Conservation (phyloP, 495 filamentous ascomycete species). For the Trichocladium uniseriatum region DNA sequence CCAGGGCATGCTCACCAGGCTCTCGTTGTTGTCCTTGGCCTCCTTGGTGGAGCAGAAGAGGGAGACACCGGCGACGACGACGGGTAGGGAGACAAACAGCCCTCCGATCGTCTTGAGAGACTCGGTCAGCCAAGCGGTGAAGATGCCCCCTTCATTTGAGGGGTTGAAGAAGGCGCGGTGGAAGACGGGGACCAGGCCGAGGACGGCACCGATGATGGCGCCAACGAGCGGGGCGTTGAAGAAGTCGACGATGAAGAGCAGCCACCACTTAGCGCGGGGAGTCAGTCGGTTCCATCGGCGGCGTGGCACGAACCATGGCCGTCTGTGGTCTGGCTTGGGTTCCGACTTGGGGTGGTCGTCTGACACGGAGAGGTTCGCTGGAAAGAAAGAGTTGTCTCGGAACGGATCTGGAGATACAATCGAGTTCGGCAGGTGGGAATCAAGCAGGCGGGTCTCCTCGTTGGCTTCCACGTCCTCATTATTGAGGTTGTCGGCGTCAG, state of each 20-base stretch:
- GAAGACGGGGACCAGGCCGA: constrained; percentile 55
- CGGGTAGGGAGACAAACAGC: constrained; percentile 62
- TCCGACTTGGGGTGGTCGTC: not conserved
- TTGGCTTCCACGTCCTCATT: constrained; percentile 4
- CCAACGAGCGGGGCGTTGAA: constrained; percentile 61
- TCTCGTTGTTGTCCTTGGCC: constrained; percentile 19
- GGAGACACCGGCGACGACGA: constrained; percentile 65
- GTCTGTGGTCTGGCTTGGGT: constrained; percentile 12
- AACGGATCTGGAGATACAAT: not conserved
- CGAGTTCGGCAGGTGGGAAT: not conserved
- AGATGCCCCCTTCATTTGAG: constrained; percentile 55
- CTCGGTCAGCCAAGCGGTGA: constrained; percentile 62
- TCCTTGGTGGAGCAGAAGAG: constrained; percentile 43
- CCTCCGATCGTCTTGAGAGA: constrained; percentile 57
- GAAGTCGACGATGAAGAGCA: constrained; percentile 41
- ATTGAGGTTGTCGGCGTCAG: not conserved
- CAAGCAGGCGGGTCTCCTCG: constrained; percentile 17
- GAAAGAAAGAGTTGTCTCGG: constrained; percentile 1
- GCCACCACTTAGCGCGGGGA: constrained; percentile 19
- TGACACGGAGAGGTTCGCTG: not conserved
- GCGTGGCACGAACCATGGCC: constrained; percentile 14
- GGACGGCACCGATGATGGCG: constrained; percentile 48
- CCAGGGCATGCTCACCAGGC: constrained; percentile 34
- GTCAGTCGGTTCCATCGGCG: constrained; percentile 30
- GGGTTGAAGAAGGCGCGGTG: constrained; percentile 58